Percentiles rank a stretch among this genome's conserved stretches.
Evolutionary conservation across 192 early-diverging fungal genomes (phyloP).

Genomic region (Thoreauomyces humboldtii): DNA sequence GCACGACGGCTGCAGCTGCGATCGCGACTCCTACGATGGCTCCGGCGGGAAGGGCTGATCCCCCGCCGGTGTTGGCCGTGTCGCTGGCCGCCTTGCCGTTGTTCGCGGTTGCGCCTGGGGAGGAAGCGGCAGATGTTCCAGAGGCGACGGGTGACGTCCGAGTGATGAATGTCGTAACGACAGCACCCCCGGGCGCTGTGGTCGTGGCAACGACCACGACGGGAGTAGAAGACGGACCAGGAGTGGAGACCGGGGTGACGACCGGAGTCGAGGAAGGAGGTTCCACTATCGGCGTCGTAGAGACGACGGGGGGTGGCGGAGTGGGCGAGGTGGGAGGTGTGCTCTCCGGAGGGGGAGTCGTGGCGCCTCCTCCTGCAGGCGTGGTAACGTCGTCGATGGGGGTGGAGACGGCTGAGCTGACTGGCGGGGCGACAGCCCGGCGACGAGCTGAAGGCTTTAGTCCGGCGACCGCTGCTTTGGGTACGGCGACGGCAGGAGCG

Average conservation of each 20-base stretch:
- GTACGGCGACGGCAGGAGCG: too few species aligned
- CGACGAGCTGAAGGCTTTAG: too few species aligned
- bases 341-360: neutral
- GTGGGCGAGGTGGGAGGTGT: neutral
- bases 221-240: neutral
- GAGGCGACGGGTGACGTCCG: too few species aligned
- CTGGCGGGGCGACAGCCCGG: neutral
- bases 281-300: neutral
- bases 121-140: neutral
- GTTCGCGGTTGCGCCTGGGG: neutral
- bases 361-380: neutral
- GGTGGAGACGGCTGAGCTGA: neutral
- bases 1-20: slow-evolving; percentile 11
- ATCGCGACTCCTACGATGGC: slow-evolving; percentile 13
- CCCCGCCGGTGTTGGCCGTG: neutral
- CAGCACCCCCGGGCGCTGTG: too few species aligned
- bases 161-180: too few species aligned
- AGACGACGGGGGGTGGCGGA: too few species aligned
- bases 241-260: neutral
- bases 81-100: too few species aligned
- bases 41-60: neutral
- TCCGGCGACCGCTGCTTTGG: too few species aligned
- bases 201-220: neutral
- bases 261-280: neutral
- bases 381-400: neutral